Percentiles rank a stretch among this genome's conserved stretches.
These are phyloP conservation scores for Populus hybrid DNA, from an alignment of 441 rosid species.

Conservation along the genomic window DNA sequence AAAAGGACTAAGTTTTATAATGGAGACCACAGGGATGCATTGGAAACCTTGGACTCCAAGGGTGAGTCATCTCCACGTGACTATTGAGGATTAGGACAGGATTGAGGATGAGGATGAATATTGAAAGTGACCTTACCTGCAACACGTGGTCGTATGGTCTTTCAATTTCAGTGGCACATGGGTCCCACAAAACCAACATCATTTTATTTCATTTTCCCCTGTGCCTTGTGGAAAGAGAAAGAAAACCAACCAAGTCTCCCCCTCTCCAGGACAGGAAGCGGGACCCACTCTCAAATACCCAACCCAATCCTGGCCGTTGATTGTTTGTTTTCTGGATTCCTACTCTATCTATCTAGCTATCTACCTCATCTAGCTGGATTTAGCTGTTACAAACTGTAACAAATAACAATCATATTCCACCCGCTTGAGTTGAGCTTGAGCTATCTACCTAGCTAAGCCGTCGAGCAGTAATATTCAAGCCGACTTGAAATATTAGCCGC, in stretches of 20 bases:
- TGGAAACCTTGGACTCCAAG: neutral
- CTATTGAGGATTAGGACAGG: neutral
- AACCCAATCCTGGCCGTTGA: neutral
- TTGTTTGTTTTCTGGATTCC: neutral
- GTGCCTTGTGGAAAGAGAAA: neutral
- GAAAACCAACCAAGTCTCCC: neutral
- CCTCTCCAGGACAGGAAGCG: neutral
- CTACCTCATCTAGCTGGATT: neutral
- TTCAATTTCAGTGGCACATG: neutral
- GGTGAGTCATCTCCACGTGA: neutral
- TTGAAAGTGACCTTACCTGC: neutral
- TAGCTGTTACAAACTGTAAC: neutral
- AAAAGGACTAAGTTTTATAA: neutral
- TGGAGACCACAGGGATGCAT: neutral
- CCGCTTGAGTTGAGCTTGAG: neutral
- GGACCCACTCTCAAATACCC: neutral
- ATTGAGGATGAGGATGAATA: neutral
- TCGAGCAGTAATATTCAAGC: neutral
- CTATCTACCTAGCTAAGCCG: neutral
- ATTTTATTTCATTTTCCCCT: neutral
- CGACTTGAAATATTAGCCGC: neutral
- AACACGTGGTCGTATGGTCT: neutral
- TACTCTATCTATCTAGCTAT: neutral
- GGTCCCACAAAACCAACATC: neutral
- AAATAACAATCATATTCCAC: neutral